Base-by-base conservation (phyloP, 306 rosid species). In the Spatholobus suberectus region DNA sequence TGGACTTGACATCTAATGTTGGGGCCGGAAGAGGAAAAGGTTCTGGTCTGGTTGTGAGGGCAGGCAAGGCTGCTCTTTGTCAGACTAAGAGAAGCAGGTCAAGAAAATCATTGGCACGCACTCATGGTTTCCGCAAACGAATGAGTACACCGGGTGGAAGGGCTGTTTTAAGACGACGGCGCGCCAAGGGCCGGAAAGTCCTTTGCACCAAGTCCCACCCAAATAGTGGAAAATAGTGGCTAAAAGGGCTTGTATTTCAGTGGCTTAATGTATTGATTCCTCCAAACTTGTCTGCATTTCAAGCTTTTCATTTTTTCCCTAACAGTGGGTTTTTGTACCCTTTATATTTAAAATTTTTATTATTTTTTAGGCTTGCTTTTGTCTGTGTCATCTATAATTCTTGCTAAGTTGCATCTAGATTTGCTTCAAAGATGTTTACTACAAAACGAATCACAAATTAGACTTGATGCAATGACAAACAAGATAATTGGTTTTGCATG, bases 41-140 rank as follows among this genome's bases (percentile, higher is more conserved):
- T 1, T 83, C 81, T 40, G 79, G 97, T 46, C 76, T 94, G 18
- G 97, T 96, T 80, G 94, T 96, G 55, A 91, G 89, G 86, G 97
- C 98, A 40, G 97, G 97, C 49, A 96, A 92, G 87, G 80, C 84
- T 67, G 90, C 97, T 34, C 92, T 96, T 40, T 91, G 95, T 82
- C 93, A 75, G 49, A 96, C 99, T 11, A 96, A 94, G 92, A 90
- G 98, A 83, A 96, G 32, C 90, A 91, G 97, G 77, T 94, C 99
- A 14, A 81, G 95, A 15, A 96, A 96, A 86, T 96, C 99, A 77
- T 78, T 94, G 84, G 94, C 95, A 66, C 88, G 98, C 17, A 92
- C 97, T 62, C 98, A 94, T 77, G 97, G 99, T 6, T 96, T 96
- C 75, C 95, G 98, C 59, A 84, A 81, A 54, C 71, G 99, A 66